Evolutionary conservation across 306 rosid genomes (phyloP), one percentile per base, ranked within the genome.

Genomic region (Cicer bijugum): DNA sequence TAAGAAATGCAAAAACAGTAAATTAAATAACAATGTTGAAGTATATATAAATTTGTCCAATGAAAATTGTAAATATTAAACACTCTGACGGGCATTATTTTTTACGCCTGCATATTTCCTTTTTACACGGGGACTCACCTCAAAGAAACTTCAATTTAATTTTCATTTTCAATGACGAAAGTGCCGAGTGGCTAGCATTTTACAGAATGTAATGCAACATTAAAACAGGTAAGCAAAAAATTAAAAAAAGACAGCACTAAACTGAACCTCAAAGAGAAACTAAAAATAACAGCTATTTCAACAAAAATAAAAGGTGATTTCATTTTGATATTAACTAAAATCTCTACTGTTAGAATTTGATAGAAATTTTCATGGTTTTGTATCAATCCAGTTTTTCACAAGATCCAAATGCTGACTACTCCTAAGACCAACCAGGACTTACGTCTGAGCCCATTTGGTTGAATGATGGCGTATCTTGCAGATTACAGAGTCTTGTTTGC

Each of bases 381-480:
- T 35, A 38, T 65, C 67, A 15, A 35, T 67, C 79, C 51, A 76
- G 40, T 43, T 53, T 43, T 53, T 75, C 74, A 15, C 8, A 60
- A 64, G 37, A 53, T 56, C 61, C 63, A 52, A 71, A 78, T 17
- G 37, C 67, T 39, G 67, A 62, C 19, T 64, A 72, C 14, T 80
- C 79, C 33, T 4, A 83, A 72, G 79, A 81, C 75, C 84, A 78
- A 61, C 76, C 78, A 68, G 81, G 67, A 60, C 75, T 15, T 11
- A 76, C 57, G 47, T 83, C 87, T 64, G 75, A 63, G 39, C 73
- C 78, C 70, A 46, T 40, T 62, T 78, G 88, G 76, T 73, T 81
- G 82, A 62, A 78, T 65, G 84, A 84, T 48, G 78, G 89, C 8
- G 69, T 77, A n/a, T 76, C 79, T 11, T 71, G 44, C 37, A 69